Conservation (phyloP, 352 stramenopile species). For the Elongisporangium prolatum region DNA sequence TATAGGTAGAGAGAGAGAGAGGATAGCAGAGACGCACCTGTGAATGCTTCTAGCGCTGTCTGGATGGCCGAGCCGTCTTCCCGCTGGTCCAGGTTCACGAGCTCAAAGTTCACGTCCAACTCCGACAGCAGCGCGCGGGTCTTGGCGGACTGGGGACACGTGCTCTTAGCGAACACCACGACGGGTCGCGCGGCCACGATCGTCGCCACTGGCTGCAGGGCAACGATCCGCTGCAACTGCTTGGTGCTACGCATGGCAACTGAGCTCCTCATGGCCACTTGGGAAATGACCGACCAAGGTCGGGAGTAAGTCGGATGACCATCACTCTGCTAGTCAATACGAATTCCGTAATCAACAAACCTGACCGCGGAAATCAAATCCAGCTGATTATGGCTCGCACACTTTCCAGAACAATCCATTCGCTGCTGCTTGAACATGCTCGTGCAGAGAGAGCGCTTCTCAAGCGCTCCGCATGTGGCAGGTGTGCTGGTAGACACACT, state of each 20-base stretch:
- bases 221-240: conserved; percentile 2
- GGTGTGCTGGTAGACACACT: no score
- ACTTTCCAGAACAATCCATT: neutral
- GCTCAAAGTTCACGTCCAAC: conserved; percentile 5
- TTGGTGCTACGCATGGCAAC: neutral
- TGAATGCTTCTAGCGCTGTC: conserved; percentile 3
- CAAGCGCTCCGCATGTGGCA: no score
- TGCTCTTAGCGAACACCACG: conserved; percentile 74
- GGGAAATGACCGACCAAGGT: neutral
- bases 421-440: no score
- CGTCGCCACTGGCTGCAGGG: conserved; percentile 3
- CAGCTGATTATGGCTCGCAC: neutral
- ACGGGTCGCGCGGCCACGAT: conserved; percentile 8
- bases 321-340: neutral
- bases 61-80: conserved; percentile 6
- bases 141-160: conserved; percentile 77
- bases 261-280: neutral
- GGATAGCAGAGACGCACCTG: neutral
- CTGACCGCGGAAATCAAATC: neutral
- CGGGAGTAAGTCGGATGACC: neutral
- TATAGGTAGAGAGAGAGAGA: neutral
- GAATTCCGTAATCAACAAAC: neutral
- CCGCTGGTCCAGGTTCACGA: conserved; percentile 9
- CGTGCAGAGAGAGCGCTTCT: no score
- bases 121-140: conserved; percentile 6